Conservation (phyloP, 495 filamentous ascomycete genomes). For the Trypethelium eluteriae region DNA sequence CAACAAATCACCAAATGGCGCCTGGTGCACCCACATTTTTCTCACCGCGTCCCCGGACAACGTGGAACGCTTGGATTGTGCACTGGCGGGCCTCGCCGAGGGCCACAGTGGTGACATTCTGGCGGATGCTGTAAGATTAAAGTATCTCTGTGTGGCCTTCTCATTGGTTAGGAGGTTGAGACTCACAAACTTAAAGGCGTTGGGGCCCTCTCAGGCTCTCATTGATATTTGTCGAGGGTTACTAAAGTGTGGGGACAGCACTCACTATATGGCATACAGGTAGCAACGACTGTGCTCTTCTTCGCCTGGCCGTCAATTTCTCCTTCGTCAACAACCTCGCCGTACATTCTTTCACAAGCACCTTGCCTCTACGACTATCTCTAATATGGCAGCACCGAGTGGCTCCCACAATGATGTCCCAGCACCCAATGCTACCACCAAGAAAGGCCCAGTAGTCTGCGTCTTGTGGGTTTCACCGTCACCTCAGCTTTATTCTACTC, state of each 20-base stretch:
- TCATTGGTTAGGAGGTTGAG: not conserved
- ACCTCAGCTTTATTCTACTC: not conserved
- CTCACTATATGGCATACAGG: slow-evolving; percentile 1
- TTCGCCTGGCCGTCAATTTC: not conserved
- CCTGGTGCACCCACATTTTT: too few relatives aligned
- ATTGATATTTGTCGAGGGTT: too few relatives aligned
- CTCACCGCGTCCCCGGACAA: not conserved
- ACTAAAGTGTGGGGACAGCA: too few relatives aligned
- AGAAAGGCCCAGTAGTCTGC: slow-evolving; percentile 50
- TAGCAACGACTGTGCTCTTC: not conserved
- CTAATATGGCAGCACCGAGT: not conserved
- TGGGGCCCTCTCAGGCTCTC: too few relatives aligned
- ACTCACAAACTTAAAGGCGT: not conserved
- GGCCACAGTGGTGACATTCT: not conserved
- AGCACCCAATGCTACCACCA: slow-evolving; percentile 20
- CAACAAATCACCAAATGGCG: too few relatives aligned
- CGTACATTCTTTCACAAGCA: not conserved
- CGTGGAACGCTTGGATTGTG: not conserved
- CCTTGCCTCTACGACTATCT: not conserved
- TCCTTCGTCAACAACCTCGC: not conserved
- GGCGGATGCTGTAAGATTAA: not conserved
- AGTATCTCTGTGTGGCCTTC: not conserved
- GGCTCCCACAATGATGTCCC: not conserved
- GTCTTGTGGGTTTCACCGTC: slow-evolving; percentile 45
- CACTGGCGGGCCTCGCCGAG: slow-evolving; percentile 2